These are phyloP conservation scores for Akanthomyces lecanii DNA, from an alignment of 2,329 filamentous ascomycete species.

Conservation along the genomic window DNA sequence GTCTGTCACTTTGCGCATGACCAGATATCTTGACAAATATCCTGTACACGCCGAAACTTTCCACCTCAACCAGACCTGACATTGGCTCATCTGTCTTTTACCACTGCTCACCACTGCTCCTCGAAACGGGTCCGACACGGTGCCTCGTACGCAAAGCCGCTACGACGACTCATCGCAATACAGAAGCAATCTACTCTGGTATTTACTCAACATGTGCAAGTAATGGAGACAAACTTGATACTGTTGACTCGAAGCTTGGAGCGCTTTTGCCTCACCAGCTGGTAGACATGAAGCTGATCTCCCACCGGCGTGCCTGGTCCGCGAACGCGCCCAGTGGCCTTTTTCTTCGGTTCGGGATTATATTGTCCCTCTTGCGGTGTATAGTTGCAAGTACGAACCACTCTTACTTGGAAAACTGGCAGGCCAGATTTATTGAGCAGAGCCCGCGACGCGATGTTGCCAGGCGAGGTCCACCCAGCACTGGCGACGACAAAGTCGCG, in stretches of 20 bases:
- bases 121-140: neutral
- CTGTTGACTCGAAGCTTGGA: neutral
- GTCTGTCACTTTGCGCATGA: neutral
- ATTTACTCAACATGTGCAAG: neutral
- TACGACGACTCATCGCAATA: neutral
- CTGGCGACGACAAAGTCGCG: slow-evolving; percentile 44
- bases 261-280: neutral
- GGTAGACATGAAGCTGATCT: neutral
- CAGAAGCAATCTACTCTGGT: neutral
- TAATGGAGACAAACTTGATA: neutral
- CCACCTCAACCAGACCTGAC: neutral
- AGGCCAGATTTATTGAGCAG: slow-evolving; percentile 26
- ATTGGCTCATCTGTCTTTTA: neutral
- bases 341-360: neutral
- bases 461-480: slow-evolving; percentile 30
- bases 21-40: neutral
- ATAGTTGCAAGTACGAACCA: neutral
- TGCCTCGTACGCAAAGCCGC: neutral
- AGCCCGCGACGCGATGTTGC: slow-evolving; percentile 24
- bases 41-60: neutral
- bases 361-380: neutral
- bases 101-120: neutral
- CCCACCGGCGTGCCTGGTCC: too few species aligned
- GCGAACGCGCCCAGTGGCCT: neutral
- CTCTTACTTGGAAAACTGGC: slow-evolving; percentile 19